Evolutionary conservation across 148 eudicot genomes (phyloP), one percentile per base, ranked within the genome.

Genomic region (Vaccinium myrtillus): DNA sequence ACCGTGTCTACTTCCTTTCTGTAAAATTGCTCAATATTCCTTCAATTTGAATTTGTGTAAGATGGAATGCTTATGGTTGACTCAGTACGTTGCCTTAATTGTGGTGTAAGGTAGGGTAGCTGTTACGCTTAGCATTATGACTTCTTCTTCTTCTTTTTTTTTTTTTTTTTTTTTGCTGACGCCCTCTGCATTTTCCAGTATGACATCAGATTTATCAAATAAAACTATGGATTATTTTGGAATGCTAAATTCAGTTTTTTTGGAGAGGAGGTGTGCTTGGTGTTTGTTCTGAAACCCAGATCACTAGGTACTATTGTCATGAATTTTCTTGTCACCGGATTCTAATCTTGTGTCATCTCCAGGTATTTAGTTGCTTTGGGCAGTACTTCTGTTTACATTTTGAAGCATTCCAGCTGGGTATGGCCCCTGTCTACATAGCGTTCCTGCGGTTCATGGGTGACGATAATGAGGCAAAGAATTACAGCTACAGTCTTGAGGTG

Each of bases 301-400:
- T 67, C 56, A n/a, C 27, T n/a, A 13, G 9, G 61, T 51, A 51
- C 43, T 19, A 25, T 77, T 77, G 39, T 53, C 15, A 6, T n/a
- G 49, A 39, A 61, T 19, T 12, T 58, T 21, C 16, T 11, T 12
- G 21, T 39, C 48, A 1, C 74, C 1, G 11, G 39, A 81, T 13
- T 23, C 39, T 61, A n/a, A 30, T 79, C 25, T 5, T 46, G 36
- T 59, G 30, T 59, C 21, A 16, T 63, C 73, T 84, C 51, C 46
- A 91, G 93, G 93, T 91, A 11, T 91, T 91, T 82, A 91, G 91
- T 81, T 86, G 91, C 85, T 90, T 86, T 86, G 91, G 90, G 79
- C 90, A 92, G 84, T 92, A 88, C 79, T 92, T 92, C 83, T 92
- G 94, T 82, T 92, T 92, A 49, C 94, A 92, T 87, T 89, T 91